Conservation (phyloP, 2,329 filamentous ascomycete species). For the Lasiodiplodia citricola region DNA sequence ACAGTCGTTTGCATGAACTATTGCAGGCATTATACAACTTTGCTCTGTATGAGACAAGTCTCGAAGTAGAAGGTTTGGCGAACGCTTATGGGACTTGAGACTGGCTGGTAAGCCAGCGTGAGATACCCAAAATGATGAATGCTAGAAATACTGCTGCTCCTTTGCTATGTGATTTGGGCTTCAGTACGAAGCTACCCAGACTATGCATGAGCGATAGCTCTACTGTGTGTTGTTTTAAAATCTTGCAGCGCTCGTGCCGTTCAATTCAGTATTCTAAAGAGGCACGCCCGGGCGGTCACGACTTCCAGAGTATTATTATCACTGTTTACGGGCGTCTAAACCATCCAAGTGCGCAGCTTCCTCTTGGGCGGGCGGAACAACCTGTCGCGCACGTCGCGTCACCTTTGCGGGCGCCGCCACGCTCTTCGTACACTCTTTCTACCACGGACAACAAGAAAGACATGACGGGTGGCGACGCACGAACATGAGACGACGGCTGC, state of each 20-base stretch:
- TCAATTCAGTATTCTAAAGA: neutral
- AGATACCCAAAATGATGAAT: constrained; percentile 18
- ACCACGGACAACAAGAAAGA: neutral
- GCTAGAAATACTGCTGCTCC: neutral
- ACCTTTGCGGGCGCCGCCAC: neutral
- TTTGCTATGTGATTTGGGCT: neutral
- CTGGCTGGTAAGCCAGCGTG: neutral
- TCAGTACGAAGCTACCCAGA: neutral
- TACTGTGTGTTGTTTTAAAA: neutral
- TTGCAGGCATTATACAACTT: neutral
- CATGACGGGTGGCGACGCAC: neutral
- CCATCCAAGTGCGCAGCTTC: neutral
- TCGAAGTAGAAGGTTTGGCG: neutral
- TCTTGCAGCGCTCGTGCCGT: neutral
- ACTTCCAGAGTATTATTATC: neutral
- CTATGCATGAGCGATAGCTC: neutral
- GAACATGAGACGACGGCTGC: neutral
- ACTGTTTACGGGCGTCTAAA: neutral
- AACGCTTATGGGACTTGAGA: neutral
- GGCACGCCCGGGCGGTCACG: neutral
- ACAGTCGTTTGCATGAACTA: neutral
- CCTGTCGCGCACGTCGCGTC: constrained; percentile 11
- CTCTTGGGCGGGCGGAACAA: neutral
- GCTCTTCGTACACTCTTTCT: neutral
- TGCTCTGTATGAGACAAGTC: neutral